Conservation (phyloP, 2,329 filamentous ascomycete species). For the Venturia carpophila region DNA sequence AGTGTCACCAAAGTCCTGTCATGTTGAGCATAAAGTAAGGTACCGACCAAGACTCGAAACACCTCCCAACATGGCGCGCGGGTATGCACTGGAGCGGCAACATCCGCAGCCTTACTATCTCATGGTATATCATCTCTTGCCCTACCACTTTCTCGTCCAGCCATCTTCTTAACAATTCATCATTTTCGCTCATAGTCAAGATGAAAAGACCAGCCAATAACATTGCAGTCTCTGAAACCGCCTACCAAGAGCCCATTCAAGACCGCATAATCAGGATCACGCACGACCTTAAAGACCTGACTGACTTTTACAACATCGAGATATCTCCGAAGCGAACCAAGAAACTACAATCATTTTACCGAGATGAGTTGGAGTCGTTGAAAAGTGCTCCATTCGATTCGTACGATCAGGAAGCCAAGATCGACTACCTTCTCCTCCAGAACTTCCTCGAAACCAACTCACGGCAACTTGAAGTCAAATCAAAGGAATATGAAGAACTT, state of each 20-base stretch:
- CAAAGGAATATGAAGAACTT: constrained; percentile 31
- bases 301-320: constrained; percentile 43
- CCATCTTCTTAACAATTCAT: background rate
- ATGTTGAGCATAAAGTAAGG: constrained; percentile 2
- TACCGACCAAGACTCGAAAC: background rate
- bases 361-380: constrained; percentile 36
- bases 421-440: constrained; percentile 45
- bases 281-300: constrained; percentile 41
- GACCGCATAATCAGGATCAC: constrained; percentile 27
- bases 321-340: constrained; percentile 37
- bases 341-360: constrained; percentile 37
- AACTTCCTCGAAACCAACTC: constrained; percentile 36
- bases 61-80: background rate
- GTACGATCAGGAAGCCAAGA: constrained; percentile 37
- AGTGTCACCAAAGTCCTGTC: background rate
- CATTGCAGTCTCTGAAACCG: background rate
- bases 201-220: constrained; percentile 3
- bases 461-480: constrained; percentile 36
- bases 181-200: background rate
- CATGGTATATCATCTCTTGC: background rate
- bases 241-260: background rate
- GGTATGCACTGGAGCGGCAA: background rate
- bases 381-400: constrained; percentile 30
- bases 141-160: background rate
- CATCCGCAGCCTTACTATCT: no score